phyloP scores from a whole-genome alignment of 257 asterid genomes.

The Petrea volubilis region DNA sequence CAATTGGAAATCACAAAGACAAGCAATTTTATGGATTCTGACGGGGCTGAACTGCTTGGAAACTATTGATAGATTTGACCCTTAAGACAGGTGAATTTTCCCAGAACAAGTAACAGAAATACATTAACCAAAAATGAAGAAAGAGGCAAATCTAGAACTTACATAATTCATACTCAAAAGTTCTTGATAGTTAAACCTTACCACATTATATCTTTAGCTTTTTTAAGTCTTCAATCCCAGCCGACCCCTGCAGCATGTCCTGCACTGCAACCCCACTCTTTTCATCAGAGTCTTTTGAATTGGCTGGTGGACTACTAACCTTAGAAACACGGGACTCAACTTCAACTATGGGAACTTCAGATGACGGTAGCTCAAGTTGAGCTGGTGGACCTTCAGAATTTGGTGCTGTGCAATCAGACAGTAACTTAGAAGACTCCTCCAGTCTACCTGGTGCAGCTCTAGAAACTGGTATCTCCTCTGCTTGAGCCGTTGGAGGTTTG shows the following conservation, averaged over 20 bases:
- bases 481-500: background rate
- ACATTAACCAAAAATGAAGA: background rate
- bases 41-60: too few relatives aligned
- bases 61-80: slow-evolving; percentile 12
- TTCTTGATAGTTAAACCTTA: slow-evolving; percentile 8
- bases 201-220: slow-evolving; percentile 25
- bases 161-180: slow-evolving; percentile 14
- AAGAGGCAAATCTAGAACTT: background rate
- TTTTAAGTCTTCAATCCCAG: slow-evolving; percentile 21
- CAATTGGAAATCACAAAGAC: background rate
- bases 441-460: background rate
- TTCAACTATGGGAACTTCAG: background rate
- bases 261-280: slow-evolving; percentile 16
- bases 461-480: background rate
- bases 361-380: slow-evolving; percentile 12
- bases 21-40: background rate
- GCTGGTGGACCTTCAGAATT: slow-evolving; percentile 17
- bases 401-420: background rate
- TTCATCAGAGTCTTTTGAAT: slow-evolving; percentile 11
- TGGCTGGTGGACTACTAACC: background rate
- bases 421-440: background rate
- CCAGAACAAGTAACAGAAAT: slow-evolving; percentile 9
- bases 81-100: slow-evolving; percentile 15
- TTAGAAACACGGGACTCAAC: slow-evolving; percentile 5
- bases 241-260: slow-evolving; percentile 22